Evolutionary conservation across 805 yeast genomes (phyloP), one percentile per base, ranked within the genome.

Genomic region (Candida lessepsii): DNA sequence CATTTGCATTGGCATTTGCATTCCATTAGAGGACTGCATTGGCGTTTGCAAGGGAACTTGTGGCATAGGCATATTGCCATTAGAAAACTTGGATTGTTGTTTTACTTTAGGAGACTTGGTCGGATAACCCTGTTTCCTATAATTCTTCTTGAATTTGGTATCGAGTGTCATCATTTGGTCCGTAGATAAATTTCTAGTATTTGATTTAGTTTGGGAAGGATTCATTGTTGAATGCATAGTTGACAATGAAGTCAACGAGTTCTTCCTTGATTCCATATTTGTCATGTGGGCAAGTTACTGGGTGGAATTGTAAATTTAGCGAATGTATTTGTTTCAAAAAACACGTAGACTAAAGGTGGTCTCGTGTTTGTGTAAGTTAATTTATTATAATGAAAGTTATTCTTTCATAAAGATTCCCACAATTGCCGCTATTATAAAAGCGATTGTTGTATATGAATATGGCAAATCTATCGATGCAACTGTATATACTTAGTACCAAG

Each of bases 151-250:
- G 45, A 75, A 72, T 43, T 58, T 63, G 19, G 56, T 57, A 19
- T 72, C 76, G 25, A 70, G 49, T 11, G 52, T 46, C 31, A 69
- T 41, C 36, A 74, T 52, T 14, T 63, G 59, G 13, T 61, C 73
- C 2, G 77, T 72, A 10, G 71, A 61, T 33, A 63, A 37, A 33
- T 57, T 58, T 44, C 75, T 47, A 16, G 39, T 7, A 16, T 20
- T 41, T 3, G 47, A 34, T 10, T 20, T 15, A 9, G 35, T 31
- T 5, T 40, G 28, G 14, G n/a, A 4, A 25, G 40, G 38, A 5
- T 44, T 23, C 27, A 18, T 29, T 7, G 59, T 15, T 21, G 39
- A 39, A 7, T 45, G 19, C 35, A 32, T 32, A 5, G 60, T 49
- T n/a, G 56, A 51, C 14, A 59, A 40, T 15, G 70, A 63, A 5